A percentile compares a stretch with the other conserved stretches of the same genome.
These are phyloP conservation scores for Exidia glandulosa DNA, from an alignment of 768 basidiomycete species.

Conservation along the genomic window DNA sequence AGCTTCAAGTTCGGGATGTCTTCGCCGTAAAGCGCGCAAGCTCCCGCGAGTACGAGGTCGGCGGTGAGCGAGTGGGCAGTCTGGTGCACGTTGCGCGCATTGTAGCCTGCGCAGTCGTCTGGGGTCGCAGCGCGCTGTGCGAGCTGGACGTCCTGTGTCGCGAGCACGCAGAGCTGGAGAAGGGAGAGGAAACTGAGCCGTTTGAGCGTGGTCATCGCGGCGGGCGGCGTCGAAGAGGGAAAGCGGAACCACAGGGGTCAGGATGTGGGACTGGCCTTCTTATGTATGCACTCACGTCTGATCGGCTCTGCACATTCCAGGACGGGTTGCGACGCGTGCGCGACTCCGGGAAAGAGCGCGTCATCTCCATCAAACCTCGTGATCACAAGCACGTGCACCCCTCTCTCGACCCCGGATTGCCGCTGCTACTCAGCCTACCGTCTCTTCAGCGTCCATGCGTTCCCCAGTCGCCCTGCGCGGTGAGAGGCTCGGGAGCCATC, in stretches of 20 bases:
- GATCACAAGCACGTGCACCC: too few species aligned
- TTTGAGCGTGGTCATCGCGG: background rate
- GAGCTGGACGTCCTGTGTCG: background rate
- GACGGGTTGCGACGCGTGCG: background rate
- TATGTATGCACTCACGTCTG: background rate
- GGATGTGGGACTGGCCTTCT: background rate
- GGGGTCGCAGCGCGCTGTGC: background rate
- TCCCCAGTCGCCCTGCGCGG: background rate
- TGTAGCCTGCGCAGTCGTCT: constrained; percentile 34
- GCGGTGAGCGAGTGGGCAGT: constrained; percentile 33
- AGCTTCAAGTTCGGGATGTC: constrained; percentile 39
- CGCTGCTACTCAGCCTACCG: background rate
- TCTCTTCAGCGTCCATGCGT: background rate
- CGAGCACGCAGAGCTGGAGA: background rate
- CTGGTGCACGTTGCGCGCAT: constrained; percentile 30
- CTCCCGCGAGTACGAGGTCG: constrained; percentile 39
- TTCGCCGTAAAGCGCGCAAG: constrained; percentile 49
- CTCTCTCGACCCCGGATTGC: background rate
- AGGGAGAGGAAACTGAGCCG: background rate
- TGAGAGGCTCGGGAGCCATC: background rate
- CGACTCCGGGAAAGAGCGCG: background rate
- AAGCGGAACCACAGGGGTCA: background rate
- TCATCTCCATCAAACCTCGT: background rate
- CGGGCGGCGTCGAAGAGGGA: background rate
- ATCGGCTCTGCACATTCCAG: background rate